These are phyloP conservation scores for Endogone sp. DNA, from an alignment of 192 early-diverging fungal genomes.

Conservation along the genomic window DNA sequence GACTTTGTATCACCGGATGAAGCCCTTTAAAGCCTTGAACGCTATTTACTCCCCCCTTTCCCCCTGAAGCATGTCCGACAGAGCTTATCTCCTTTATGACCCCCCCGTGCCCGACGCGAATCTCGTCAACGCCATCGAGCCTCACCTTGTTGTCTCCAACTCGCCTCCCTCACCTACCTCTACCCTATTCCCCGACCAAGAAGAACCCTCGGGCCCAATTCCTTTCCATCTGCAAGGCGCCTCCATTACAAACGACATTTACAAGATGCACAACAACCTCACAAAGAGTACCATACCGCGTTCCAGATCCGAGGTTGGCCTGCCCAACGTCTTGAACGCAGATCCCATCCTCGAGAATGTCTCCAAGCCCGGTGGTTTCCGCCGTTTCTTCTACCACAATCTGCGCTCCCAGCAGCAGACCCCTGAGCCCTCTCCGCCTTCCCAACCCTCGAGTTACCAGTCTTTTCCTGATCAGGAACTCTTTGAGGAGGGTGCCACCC, in stretches of 20 bases:
- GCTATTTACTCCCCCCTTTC: no score
- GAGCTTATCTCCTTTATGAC: no score
- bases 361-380: constrained; percentile 74
- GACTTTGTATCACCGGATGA: no score
- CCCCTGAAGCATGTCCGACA: no score
- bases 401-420: not conserved
- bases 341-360: constrained; percentile 41
- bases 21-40: no score
- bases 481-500: not conserved
- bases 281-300: constrained; percentile 18
- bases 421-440: constrained; percentile 51
- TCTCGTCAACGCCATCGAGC: no score
- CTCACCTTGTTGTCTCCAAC: no score
- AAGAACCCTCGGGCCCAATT: not conserved
- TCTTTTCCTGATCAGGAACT: not conserved
- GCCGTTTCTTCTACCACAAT: constrained; percentile 72
- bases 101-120: no score
- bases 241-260: constrained; percentile 40
- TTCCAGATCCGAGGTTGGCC: constrained; percentile 14
- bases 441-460: constrained; percentile 39
- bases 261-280: constrained; percentile 31
- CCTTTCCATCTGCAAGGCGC: constrained; percentile 43
- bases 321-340: constrained; percentile 1
- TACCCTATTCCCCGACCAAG: no score
- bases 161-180: no score